phyloP scores from a whole-genome alignment of 108 stramenopile species.

The Skeletonema costatum region DNA sequence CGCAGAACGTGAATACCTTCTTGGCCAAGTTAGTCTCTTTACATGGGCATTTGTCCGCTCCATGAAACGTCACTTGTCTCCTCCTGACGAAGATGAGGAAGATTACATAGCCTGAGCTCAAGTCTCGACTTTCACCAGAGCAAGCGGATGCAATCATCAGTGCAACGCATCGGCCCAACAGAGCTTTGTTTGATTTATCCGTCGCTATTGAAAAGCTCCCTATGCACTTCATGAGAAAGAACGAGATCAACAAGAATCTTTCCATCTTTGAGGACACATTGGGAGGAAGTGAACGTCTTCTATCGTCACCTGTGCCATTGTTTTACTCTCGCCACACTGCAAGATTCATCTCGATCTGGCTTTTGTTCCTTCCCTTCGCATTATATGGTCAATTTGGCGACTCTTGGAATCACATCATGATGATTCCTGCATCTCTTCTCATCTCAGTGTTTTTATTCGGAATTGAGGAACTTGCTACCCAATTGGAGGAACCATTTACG shows the following conservation, averaged over 20 bases:
- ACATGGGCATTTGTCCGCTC: conserved; percentile 35
- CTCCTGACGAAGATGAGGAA: conserved; percentile 33
- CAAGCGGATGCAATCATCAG: conserved; percentile 54
- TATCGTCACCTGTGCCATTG: conserved; percentile 61
- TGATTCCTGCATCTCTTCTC: conserved; percentile 58
- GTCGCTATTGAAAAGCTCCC: conserved; percentile 59
- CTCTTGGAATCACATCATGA: conserved; percentile 61
- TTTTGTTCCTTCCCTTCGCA: conserved; percentile 60
- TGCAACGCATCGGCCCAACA: conserved; percentile 68
- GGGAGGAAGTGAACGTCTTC: conserved; percentile 53
- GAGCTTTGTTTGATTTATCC: conserved; percentile 54
- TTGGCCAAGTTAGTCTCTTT: conserved; percentile 4
- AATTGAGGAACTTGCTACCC: conserved; percentile 72
- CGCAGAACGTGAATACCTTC: conserved; percentile 3
- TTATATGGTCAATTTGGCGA: conserved; percentile 46
- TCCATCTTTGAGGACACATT: conserved; percentile 54
- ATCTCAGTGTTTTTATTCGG: conserved; percentile 63
- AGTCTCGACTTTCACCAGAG: conserved; percentile 25
- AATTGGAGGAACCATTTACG: conserved; percentile 78
- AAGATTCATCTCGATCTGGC: conserved; percentile 62
- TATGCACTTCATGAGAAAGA: conserved; percentile 72
- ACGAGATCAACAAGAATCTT: conserved; percentile 53
- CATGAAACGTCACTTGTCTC: conserved; percentile 39
- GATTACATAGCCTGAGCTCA: conserved; percentile 32
- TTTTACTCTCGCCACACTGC: conserved; percentile 66